Evolutionary conservation across 2,329 filamentous ascomycete species (phyloP).

Genomic region (Nannizzia gypsea): DNA sequence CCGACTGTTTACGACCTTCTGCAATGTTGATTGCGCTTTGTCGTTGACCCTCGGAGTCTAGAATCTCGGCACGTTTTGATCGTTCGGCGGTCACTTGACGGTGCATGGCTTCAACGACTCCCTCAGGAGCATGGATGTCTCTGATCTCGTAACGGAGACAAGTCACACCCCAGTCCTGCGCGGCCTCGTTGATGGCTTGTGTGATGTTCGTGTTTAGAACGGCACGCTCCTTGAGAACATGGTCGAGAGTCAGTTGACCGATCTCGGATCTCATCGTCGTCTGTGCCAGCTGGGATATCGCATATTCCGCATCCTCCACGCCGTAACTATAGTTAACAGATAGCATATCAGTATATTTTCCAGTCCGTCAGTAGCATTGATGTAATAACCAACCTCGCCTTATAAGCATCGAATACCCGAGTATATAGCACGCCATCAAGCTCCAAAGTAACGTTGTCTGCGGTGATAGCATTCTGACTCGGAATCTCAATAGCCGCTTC

Average conservation of each 20-base stretch:
- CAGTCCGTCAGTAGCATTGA: background rate
- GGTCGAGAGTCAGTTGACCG: conserved; percentile 87
- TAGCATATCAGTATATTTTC: background rate
- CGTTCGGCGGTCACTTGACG: conserved; percentile 94
- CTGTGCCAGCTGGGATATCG: conserved; percentile 93
- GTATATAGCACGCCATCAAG: conserved; percentile 94
- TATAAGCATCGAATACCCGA: conserved; percentile 93
- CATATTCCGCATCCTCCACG: conserved; percentile 96
- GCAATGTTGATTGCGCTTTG: conserved; percentile 98
- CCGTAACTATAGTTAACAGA: conserved; percentile 69
- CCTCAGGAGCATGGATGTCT: conserved; percentile 89
- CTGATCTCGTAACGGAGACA: conserved; percentile 96
- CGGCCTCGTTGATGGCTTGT: conserved; percentile 95
- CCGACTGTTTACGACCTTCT: conserved; percentile 91
- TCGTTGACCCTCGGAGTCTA: conserved; percentile 92
- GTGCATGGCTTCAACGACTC: conserved; percentile 96
- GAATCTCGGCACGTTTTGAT: conserved; percentile 92
- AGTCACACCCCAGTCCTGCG: conserved; percentile 90
- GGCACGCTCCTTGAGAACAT: conserved; percentile 93
- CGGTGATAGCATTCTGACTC: conserved; percentile 93
- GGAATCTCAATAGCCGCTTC: conserved; percentile 94
- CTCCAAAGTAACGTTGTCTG: conserved; percentile 95
- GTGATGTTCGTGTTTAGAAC: conserved; percentile 97
- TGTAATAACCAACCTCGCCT: conserved; percentile 58
- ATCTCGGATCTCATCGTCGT: conserved; percentile 99